Percentiles rank a stretch among this genome's conserved stretches.
Conservation (phyloP, 1,284 basidiomycete genomes). For the Trametes pubescens region DNA sequence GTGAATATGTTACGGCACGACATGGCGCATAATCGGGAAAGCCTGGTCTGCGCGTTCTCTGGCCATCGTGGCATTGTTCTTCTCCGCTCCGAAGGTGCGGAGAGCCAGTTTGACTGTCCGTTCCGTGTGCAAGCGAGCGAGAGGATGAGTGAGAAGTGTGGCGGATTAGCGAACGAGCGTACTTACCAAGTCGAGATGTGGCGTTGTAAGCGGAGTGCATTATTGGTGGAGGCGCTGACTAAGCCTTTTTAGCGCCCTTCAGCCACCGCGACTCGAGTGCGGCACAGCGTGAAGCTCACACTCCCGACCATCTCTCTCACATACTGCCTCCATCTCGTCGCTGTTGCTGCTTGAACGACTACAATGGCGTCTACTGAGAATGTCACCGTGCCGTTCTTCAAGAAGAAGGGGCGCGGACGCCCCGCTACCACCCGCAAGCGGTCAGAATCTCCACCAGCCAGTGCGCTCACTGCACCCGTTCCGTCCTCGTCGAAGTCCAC, state of each 20-base stretch:
- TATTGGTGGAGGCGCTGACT: conserved; percentile 28
- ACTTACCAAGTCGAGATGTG: conserved; percentile 14
- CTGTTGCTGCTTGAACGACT: background rate
- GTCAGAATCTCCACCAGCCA: conserved; percentile 64
- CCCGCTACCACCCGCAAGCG: conserved; percentile 79
- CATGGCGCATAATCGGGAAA: background rate
- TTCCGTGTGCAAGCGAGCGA: background rate
- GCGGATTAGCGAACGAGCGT: conserved; percentile 9
- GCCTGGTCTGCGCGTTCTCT: background rate
- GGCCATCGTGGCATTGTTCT: background rate
- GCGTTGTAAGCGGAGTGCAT: background rate
- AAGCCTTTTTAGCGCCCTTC: conserved; percentile 20
- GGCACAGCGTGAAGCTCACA: background rate
- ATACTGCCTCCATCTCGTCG: background rate
- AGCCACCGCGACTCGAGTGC: conserved; percentile 8
- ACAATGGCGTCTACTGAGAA: conserved; percentile 50
- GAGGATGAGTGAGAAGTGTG: background rate
- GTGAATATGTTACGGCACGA: background rate
- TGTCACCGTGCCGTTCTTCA: conserved; percentile 83
- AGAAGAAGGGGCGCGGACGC: conserved; percentile 83
- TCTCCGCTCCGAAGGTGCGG: background rate
- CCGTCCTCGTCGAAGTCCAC: conserved; percentile 62
- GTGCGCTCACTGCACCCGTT: conserved; percentile 37
- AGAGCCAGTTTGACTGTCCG: background rate
- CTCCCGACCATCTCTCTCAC: background rate